phyloP scores from a whole-genome alignment of 352 stramenopile genomes.

The Blastocystis sp. region DNA sequence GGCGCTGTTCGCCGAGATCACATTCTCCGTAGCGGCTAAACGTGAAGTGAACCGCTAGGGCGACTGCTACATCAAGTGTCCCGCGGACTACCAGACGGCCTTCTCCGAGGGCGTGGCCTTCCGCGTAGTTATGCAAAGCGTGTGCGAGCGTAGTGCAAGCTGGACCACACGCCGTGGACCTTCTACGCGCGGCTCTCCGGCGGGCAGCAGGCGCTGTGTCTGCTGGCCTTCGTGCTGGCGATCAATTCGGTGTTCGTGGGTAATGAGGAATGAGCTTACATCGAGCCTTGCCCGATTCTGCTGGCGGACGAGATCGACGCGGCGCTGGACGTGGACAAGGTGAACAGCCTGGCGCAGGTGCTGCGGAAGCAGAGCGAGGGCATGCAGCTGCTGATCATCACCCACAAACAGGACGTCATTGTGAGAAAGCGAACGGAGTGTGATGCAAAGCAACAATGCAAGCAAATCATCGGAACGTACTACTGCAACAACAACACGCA shows the following conservation, averaged over 20 bases:
- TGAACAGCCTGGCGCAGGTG: conserved; percentile 1
- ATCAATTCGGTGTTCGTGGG: conserved; percentile 55
- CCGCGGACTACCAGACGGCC: conserved; percentile 27
- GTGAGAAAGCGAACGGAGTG: background rate
- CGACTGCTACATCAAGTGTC: conserved; percentile 66
- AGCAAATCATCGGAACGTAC: conserved; percentile 60
- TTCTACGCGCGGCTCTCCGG: conserved; percentile 52
- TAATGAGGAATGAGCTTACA: background rate
- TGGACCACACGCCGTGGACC: conserved; percentile 54
- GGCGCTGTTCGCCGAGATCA: conserved; percentile 28
- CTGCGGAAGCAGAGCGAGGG: background rate
- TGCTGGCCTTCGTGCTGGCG: conserved; percentile 50
- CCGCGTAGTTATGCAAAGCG: background rate
- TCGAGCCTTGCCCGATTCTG: conserved; percentile 39
- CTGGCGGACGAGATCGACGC: conserved; percentile 64
- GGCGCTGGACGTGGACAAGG: conserved; percentile 55
- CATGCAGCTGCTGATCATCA: conserved; percentile 64
- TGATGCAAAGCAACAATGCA: conserved; percentile 34
- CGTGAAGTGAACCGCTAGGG: background rate
- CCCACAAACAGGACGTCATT: conserved; percentile 63
- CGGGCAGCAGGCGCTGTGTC: conserved; percentile 56
- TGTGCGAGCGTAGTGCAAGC: conserved; percentile 40
- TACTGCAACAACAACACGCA: conserved; percentile 63
- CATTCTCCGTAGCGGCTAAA: conserved; percentile 24
- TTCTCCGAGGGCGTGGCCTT: conserved; percentile 34